A percentile compares a stretch with the other conserved stretches of the same genome.
These are phyloP conservation scores for Taphrina wiesneri DNA, from an alignment of 1,139 yeast genomes.

Conservation along the genomic window DNA sequence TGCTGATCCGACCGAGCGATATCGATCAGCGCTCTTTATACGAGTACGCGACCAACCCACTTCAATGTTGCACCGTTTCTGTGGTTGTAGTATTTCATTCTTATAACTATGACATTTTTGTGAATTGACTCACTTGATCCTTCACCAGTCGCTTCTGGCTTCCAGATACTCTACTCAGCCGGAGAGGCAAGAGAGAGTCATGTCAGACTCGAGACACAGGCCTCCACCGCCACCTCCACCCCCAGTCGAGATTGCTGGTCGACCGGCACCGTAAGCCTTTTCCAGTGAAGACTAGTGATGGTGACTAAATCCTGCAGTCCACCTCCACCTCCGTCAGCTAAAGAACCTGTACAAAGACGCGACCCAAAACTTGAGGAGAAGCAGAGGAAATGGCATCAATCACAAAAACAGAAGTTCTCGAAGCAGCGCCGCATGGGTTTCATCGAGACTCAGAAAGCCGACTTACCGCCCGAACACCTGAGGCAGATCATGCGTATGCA, in stretches of 20 bases:
- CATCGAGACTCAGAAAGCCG: constrained; percentile 65
- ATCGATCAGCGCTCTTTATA: not conserved
- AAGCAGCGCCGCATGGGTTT: constrained; percentile 48
- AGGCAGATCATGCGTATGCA: constrained; percentile 74
- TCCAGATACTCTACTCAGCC: not conserved
- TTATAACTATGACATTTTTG: not conserved
- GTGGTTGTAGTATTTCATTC: not conserved
- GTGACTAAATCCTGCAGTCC: not conserved
- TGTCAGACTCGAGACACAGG: not conserved
- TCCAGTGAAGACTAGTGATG: not conserved
- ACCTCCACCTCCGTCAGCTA: constrained; percentile 39
- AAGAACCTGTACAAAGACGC: constrained; percentile 5
- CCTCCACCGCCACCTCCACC: constrained; percentile 13
- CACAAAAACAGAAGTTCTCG: constrained; percentile 60
- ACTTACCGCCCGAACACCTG: constrained; percentile 93
- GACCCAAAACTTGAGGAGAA: constrained; percentile 46
- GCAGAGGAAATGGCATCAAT: constrained; percentile 63
- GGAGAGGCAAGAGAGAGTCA: not conserved
- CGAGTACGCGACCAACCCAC: not conserved
- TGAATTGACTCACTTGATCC: not conserved
- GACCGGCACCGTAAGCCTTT: constrained; percentile 7
- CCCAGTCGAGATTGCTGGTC: not conserved
- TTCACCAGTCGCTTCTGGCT: not conserved
- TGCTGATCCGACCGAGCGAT: not conserved
- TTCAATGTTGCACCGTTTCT: not conserved